phyloP scores from a whole-genome alignment of 139 green algal genomes.

The Chlamydomonas sphaeroides region DNA sequence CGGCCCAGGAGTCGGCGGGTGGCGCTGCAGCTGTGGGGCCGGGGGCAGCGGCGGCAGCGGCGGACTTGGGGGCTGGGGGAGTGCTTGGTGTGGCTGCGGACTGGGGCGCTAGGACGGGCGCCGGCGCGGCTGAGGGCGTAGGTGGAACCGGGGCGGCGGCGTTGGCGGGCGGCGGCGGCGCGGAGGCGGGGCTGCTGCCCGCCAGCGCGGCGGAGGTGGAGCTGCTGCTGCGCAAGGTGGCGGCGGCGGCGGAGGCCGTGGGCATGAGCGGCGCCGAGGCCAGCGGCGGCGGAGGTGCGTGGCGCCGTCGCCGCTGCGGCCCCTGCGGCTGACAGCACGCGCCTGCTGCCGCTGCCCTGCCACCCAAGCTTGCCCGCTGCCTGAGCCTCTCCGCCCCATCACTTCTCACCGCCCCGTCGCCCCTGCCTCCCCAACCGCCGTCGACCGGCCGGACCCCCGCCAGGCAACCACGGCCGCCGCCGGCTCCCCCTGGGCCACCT shows the following conservation, averaged over 20 bases:
- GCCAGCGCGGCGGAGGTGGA: slow-evolving; percentile 50
- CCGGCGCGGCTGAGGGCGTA: not conserved
- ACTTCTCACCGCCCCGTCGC: not conserved
- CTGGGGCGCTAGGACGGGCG: not conserved
- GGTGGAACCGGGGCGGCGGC: not conserved
- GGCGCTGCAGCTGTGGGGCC: not conserved
- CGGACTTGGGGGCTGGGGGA: not conserved
- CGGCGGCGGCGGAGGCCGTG: slow-evolving; percentile 48
- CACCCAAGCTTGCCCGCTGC: too few relatives aligned
- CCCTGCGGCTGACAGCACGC: too few relatives aligned
- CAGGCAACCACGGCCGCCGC: slow-evolving; percentile 61
- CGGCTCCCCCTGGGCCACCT: slow-evolving; percentile 56
- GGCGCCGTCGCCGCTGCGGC: too few relatives aligned
- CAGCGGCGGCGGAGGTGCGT: slow-evolving; percentile 43
- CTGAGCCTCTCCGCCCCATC: not conserved
- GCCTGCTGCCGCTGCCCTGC: too few relatives aligned
- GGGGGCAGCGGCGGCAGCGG: not conserved
- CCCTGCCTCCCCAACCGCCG: too few relatives aligned
- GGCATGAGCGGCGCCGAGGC: slow-evolving; percentile 54
- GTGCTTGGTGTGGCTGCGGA: too few relatives aligned
- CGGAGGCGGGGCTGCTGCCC: slow-evolving; percentile 14
- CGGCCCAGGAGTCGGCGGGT: not conserved
- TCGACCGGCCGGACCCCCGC: not conserved
- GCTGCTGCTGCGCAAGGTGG: slow-evolving; percentile 49
- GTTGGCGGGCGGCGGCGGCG: not conserved